A percentile compares a stretch with the other conserved stretches of the same genome.
Conservation (phyloP, 108 stramenopile species). For the Hondaea fermentalgiana region DNA sequence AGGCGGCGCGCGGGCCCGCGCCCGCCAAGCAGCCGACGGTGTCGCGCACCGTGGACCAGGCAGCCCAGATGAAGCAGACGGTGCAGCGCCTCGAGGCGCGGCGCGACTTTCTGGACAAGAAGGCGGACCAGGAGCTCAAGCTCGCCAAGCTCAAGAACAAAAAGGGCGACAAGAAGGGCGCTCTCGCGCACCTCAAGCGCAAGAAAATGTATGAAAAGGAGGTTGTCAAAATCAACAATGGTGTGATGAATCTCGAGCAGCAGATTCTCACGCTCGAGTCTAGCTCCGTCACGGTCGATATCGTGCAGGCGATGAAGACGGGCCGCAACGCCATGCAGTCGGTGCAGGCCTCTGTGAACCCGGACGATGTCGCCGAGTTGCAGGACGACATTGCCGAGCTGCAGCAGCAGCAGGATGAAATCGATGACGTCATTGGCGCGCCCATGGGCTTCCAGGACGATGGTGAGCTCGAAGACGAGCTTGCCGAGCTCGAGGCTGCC, state of each 20-base stretch:
- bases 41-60: neutral
- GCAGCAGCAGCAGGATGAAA: constrained; percentile 4
- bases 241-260: neutral
- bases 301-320: neutral
- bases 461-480: neutral
- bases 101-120: constrained; percentile 18
- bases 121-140: neutral
- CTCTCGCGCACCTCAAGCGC: neutral
- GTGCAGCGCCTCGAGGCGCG: neutral
- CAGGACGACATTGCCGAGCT: constrained; percentile 17
- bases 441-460: neutral
- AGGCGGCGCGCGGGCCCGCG: neutral
- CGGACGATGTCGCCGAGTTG: constrained; percentile 3
- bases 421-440: neutral
- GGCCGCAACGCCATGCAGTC: neutral
- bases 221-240: neutral
- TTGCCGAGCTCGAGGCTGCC: neutral
- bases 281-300: neutral
- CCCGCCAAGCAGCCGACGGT: constrained; percentile 7
- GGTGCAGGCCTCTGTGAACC: neutral
- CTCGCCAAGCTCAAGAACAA: constrained; percentile 2
- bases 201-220: constrained; percentile 11
- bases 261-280: constrained; percentile 15
- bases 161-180: constrained; percentile 14
- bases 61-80: neutral